Conservation (phyloP, 345 rosid genomes). For the Salix purpurea region DNA sequence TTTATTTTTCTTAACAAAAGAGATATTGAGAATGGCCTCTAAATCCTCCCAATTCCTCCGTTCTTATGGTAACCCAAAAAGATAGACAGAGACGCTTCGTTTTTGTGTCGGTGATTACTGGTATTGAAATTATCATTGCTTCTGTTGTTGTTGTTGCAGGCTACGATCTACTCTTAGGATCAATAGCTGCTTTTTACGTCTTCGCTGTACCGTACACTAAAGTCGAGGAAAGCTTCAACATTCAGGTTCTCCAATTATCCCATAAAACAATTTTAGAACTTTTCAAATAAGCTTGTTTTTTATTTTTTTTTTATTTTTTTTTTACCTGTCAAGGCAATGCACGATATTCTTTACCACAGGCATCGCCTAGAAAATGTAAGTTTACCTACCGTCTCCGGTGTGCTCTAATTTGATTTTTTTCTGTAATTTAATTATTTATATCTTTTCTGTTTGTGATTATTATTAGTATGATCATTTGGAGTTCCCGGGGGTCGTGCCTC, state of each 20-base stretch:
- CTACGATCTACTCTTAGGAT: constrained; percentile 72
- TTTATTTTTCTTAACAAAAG: too few species aligned
- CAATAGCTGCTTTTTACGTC: constrained; percentile 74
- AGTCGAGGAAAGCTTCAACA: constrained; percentile 96
- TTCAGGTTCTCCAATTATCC: constrained; percentile 49
- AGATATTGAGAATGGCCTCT: constrained; percentile 29
- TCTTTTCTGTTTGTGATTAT: neutral
- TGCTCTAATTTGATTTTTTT: neutral
- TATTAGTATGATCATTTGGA: constrained; percentile 91
- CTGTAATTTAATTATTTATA: neutral
- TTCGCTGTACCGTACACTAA: constrained; percentile 76
- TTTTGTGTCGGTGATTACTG: neutral
- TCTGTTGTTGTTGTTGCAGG: constrained; percentile 33
- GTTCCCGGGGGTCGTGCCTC: constrained; percentile 97
- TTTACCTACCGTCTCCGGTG: neutral
- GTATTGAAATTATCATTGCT: neutral
- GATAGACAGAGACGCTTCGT: neutral
- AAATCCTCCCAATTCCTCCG: constrained; percentile 36
- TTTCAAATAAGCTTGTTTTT: neutral
- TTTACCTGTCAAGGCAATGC: constrained; percentile 59
- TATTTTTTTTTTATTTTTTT: neutral
- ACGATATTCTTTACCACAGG: constrained; percentile 78
- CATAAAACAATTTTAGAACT: neutral
- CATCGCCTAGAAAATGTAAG: constrained; percentile 69
- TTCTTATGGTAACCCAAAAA: constrained; percentile 31